phyloP scores from a whole-genome alignment of 306 rosid genomes.

The Prunus mume region DNA sequence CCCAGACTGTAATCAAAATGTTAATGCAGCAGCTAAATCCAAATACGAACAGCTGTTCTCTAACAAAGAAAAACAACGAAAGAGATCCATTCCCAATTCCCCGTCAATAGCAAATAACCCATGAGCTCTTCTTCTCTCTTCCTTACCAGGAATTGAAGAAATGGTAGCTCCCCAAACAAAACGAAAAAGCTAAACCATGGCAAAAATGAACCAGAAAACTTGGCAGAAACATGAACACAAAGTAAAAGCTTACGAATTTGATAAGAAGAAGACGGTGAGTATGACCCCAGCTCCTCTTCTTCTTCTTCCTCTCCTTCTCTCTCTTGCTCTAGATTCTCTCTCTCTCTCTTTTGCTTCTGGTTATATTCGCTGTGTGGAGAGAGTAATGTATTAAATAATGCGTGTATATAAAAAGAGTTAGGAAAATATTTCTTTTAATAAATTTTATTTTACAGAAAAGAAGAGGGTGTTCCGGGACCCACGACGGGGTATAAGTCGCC shows the following conservation, averaged over 20 bases:
- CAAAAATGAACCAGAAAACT: not conserved
- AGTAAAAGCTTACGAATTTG: conserved; percentile 45
- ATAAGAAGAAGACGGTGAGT: conserved; percentile 19
- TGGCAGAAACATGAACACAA: not conserved
- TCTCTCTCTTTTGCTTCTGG: conserved; percentile 38
- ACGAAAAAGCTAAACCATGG: not conserved
- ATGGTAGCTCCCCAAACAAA: conserved; percentile 3
- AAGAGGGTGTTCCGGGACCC: conserved; percentile 24
- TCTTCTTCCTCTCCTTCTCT: conserved; percentile 2
- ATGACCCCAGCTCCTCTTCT: conserved; percentile 12
- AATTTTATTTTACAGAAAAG: conserved; percentile 2
- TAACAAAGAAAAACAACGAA: conserved; percentile 1
- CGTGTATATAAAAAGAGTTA: not conserved
- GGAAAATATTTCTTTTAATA: conserved; percentile 7
- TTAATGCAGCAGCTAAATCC: conserved; percentile 31
- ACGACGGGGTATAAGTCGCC: conserved; percentile 9
- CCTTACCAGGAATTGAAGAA: conserved; percentile 4
- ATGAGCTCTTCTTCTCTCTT: not conserved
- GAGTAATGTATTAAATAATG: conserved; percentile 26
- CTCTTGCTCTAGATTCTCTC: conserved; percentile 30
- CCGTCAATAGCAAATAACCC: conserved; percentile 24
- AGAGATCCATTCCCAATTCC: conserved; percentile 23
- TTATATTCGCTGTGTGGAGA: conserved; percentile 30
- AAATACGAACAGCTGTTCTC: not conserved
- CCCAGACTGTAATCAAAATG: conserved; percentile 23